Evolutionary conservation across 768 basidiomycete genomes (phyloP), one percentile per base, ranked within the genome.

Genomic region (Hygrophorus pudorinus): DNA sequence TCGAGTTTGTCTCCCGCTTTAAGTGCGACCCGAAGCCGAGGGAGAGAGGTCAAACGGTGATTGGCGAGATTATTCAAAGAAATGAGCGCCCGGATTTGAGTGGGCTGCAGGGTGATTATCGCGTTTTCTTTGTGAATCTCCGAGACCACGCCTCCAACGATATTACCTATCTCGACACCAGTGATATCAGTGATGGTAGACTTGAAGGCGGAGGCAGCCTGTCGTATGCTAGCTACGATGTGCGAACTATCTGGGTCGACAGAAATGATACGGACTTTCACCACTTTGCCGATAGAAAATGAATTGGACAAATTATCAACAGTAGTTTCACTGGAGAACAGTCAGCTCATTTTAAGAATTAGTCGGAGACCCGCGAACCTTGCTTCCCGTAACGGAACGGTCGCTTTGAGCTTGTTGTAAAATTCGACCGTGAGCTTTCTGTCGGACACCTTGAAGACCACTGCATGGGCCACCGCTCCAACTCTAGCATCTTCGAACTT

Each of bases 31-130:
- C 77, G 76, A 17, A 92, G 67, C 54, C 86, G 83, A 18, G 80
- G 66, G 13, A 83, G 64, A 1, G 81, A 68, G n/a, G 77, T 59
- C 21, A 66, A 70, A 29, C 85, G 78, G 51, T 83, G 78, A 51
- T 88, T 90, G 9, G 93, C 91, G 46, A 97, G 68, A 51, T 85
- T 86, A 56, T 83, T 83, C 49, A 96, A 65, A 0, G 93, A 90
- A n/a, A 97, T 64, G 18, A 97, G 71, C 0, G 88, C 91, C 31
- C 79, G 79, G 33, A 83, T 70, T 52, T 76, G 68, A 3, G 76
- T 77, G 1, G 84, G 81, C 44, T 78, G 67, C 18, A 97, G 73
- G 10, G 75, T 73, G 39, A 98, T 65, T 17, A 92, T 69, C 21
- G 76, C 72, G 53, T 97, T 89, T 46, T 89, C 80, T 53, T 85